phyloP scores from a whole-genome alignment of 2,329 filamentous ascomycete genomes.

The Cladosporium sp. region DNA sequence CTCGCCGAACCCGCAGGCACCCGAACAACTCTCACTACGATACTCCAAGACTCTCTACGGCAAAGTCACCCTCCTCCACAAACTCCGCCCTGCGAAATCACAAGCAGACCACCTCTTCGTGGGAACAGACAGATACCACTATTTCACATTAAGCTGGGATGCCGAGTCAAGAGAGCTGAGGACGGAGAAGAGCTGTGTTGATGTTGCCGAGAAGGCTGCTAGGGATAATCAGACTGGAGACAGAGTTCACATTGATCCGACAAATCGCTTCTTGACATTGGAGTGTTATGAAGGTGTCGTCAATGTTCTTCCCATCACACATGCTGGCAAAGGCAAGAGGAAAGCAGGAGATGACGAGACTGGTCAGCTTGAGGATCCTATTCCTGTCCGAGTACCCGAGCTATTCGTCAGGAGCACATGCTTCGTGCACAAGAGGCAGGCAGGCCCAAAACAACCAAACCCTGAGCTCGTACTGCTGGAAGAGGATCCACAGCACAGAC shows the following conservation, averaged over 20 bases:
- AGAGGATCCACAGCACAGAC: constrained; percentile 53
- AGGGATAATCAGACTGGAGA: constrained; percentile 78
- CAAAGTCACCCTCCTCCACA: constrained; percentile 78
- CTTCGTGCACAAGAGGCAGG: constrained; percentile 55
- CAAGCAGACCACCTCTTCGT: constrained; percentile 82
- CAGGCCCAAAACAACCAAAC: constrained; percentile 37
- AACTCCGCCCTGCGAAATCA: constrained; percentile 68
- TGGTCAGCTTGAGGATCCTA: constrained; percentile 57
- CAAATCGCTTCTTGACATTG: constrained; percentile 61
- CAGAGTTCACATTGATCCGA: constrained; percentile 77
- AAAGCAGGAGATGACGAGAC: constrained; percentile 42
- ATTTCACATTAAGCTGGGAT: constrained; percentile 88
- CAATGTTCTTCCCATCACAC: constrained; percentile 58
- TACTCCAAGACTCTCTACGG: constrained; percentile 74
- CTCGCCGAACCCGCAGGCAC: constrained; percentile 44
- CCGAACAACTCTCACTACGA: constrained; percentile 60
- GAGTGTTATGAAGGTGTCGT: constrained; percentile 66
- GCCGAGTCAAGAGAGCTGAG: constrained; percentile 46
- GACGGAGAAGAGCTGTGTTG: constrained; percentile 55
- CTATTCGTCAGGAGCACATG: constrained; percentile 61
- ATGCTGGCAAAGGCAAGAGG: constrained; percentile 46
- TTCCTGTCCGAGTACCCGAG: constrained; percentile 60
- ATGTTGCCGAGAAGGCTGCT: constrained; percentile 56
- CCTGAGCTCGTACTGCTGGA: constrained; percentile 62
- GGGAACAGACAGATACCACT: constrained; percentile 82